Conservation (phyloP, 169 alveolate genomes). For the Blepharisma undulans region DNA sequence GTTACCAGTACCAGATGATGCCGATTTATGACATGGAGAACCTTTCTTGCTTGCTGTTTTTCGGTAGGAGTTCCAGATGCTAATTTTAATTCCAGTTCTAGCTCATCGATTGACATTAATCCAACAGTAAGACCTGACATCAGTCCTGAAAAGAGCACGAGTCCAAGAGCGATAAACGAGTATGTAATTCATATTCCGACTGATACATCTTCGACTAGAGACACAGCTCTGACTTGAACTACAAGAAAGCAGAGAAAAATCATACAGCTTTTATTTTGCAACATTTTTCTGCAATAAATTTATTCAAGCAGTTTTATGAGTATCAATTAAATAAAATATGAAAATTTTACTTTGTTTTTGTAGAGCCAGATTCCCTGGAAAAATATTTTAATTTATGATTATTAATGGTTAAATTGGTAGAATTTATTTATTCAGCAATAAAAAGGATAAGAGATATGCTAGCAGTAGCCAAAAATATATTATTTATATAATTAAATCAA, state of each 20-base stretch:
- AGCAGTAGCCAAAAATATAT: too few relatives aligned
- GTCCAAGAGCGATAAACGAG: background rate
- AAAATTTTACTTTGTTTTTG: too few relatives aligned
- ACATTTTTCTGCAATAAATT: too few relatives aligned
- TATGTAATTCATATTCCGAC: background rate
- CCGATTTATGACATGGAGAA: constrained; percentile 71
- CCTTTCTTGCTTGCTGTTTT: constrained; percentile 67
- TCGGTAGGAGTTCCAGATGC: constrained; percentile 83
- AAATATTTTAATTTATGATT: too few relatives aligned
- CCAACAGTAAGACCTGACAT: constrained; percentile 94
- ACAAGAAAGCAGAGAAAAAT: background rate
- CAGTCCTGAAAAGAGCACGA: constrained; percentile 78
- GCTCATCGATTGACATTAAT: constrained; percentile 87
- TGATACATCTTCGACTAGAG: background rate
- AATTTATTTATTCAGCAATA: too few relatives aligned
- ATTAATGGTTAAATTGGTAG: too few relatives aligned
- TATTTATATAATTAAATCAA: too few relatives aligned
- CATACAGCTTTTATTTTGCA: background rate
- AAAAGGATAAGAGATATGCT: background rate
- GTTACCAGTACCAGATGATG: constrained; percentile 90
- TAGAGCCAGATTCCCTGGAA: too few relatives aligned
- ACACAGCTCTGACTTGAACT: background rate
- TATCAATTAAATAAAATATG: too few relatives aligned
- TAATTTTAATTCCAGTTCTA: constrained; percentile 84
- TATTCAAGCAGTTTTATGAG: too few relatives aligned